Base-by-base conservation (phyloP, 1,139 yeast species). In the Yamadazyma triangularis region DNA sequence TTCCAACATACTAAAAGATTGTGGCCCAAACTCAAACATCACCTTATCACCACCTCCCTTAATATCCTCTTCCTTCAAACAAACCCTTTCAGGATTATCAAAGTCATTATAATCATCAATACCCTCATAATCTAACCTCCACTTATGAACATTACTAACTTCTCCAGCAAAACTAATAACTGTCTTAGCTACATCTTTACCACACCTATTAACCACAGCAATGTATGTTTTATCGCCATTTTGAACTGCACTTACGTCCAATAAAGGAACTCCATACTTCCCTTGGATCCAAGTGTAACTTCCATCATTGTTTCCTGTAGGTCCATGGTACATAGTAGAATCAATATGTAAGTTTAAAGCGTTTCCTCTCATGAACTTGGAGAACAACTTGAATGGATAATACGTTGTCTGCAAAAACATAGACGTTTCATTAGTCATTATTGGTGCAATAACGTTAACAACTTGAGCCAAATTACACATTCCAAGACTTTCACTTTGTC, bases 371-470 rank as follows among this genome's bases (percentile, higher is more conserved):
- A 56, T 54, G 32, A 47, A 49, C 16, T 51, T 47, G 15, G 56
- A 48, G 27, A 55, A 56, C 20, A 56, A 43, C 35, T 34, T 35
- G 14, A 54, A 36, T 9, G 61, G 56, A 34, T 48, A 39, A 32
- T 55, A 56, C 4, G 54, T 55, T 1, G 60, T 51, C 37, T 56
- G 62, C 25, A 53, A 37, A 30, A 52, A 50, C 25, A 53, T 15
- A 7, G 51, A 43, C 1, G 40, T 28, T 12, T 45, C 44, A 23
- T 48, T 48, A 15, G 62, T 53, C 56, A 54, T 46, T 18, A 56
- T 50, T n/a, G 62, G 62, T 4, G 62, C 57, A 36, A 56, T 56
- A 11, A 55, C 61, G 32, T 56, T 56, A 19, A 56, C 61, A 23
- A 50, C 40, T 35, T 56, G 61, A 8, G 61, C 61, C 32, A 56